Conservation (phyloP, 208 protist species). For the Leishmania braziliensis region DNA sequence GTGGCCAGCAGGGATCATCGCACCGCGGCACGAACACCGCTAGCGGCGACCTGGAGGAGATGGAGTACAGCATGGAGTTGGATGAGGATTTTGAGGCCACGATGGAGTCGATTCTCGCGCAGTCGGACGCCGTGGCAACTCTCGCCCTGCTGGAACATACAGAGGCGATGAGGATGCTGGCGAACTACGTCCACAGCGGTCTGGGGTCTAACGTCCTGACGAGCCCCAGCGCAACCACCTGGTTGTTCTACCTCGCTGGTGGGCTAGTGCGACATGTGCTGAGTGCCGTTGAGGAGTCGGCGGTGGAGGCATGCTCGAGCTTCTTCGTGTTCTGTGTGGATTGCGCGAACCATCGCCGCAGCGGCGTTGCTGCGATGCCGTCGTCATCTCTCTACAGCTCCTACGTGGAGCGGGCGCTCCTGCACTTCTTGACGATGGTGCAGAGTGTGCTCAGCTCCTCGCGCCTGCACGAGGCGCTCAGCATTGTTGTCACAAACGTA, state of each 20-base stretch:
- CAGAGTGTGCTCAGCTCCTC: constrained; percentile 58
- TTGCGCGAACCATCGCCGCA: constrained; percentile 61
- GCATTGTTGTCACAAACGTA: constrained; percentile 57
- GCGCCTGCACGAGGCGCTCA: constrained; percentile 53
- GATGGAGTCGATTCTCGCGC: constrained; percentile 54
- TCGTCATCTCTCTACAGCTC: constrained; percentile 30
- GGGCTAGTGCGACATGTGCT: constrained; percentile 56
- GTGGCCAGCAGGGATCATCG: background rate
- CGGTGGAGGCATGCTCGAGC: constrained; percentile 48
- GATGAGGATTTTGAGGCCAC: constrained; percentile 53
- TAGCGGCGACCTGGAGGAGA: constrained; percentile 3
- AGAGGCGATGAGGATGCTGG: constrained; percentile 52
- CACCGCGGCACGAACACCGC: constrained; percentile 11
- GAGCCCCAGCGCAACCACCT: constrained; percentile 61
- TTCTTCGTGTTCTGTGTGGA: constrained; percentile 75
- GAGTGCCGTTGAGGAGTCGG: constrained; percentile 43
- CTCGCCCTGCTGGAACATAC: constrained; percentile 53
- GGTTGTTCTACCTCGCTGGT: constrained; percentile 82
- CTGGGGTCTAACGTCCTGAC: constrained; percentile 60
- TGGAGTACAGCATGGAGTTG: constrained; percentile 27
- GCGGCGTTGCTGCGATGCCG: constrained; percentile 10
- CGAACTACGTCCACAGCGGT: constrained; percentile 46
- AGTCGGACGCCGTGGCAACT: constrained; percentile 53
- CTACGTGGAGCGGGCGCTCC: constrained; percentile 73
- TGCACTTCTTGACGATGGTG: constrained; percentile 75